Evolutionary conservation across 306 rosid genomes (phyloP), one percentile per base, ranked within the genome.

Genomic region (Begonia fuchsioides): DNA sequence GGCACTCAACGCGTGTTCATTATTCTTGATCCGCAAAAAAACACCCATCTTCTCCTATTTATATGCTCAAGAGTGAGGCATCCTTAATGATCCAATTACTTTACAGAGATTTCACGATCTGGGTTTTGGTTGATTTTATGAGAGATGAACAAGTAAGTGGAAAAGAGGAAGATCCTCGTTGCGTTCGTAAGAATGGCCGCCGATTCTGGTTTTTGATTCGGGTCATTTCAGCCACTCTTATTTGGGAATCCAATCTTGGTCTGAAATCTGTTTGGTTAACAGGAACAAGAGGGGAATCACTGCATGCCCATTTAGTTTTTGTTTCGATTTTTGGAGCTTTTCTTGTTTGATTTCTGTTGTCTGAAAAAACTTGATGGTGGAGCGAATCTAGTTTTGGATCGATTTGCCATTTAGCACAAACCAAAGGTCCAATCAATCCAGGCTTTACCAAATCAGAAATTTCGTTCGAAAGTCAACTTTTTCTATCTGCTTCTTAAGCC

Each of bases 1-100:
- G 32, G 5, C 5, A 20, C 32, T 20, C 35, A 75, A 71, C 94
- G 73, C 87, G 94, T 87, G 92, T 60, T 70, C 52, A 10, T 52
- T 49, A 2, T 44, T 47, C 12, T 15, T 47, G 55, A 61, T 66
- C 77, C 70, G 43, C 72, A 57, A 78, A 77, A 74, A 60, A 57
- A 49, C 69, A 58, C 43, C 50, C 13, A 17, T 64, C 63, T 11
- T 56, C 62, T 61, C 66, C 32, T 20, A 2, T 51, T 5, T 17
- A 19, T 8, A 38, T 15, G 5, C 38, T 13, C 0, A 8, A 20
- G 32, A 20, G 32, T 20, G 32, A 20, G 5, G 12, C 46, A 26
- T 26, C 35, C 8, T 5, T 0, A 26, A 26, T 26, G 17, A 17
- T 38, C 13, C 15, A 55, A 61, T 52, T 55, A 15, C 66, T 58